Percentiles rank a stretch among this genome's conserved stretches.
These are phyloP conservation scores for Crotalaria pallida DNA, from an alignment of 306 rosid species.

Conservation along the genomic window DNA sequence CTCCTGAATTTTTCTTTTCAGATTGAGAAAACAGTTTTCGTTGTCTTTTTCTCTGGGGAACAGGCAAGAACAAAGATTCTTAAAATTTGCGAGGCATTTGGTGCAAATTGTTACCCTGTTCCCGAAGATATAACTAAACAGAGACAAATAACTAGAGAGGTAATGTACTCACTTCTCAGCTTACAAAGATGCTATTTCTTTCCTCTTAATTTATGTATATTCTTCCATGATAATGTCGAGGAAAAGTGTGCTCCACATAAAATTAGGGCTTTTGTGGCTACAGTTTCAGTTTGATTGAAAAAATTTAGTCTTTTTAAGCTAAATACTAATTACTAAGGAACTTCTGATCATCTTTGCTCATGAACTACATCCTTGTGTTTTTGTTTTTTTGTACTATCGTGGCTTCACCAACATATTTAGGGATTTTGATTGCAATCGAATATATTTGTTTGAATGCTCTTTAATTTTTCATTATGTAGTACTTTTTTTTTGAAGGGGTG, in stretches of 20 bases:
- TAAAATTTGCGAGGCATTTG: constrained; percentile 97
- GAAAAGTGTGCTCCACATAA: not conserved
- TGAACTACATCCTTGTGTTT: not conserved
- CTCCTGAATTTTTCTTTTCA: constrained; percentile 37
- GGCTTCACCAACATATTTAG: constrained; percentile 1
- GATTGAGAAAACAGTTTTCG: constrained; percentile 92
- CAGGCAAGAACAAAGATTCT: constrained; percentile 90
- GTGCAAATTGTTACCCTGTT: constrained; percentile 94
- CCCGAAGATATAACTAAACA: constrained; percentile 92
- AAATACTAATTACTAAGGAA: not conserved
- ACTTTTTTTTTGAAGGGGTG: not conserved
- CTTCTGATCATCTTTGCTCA: not conserved
- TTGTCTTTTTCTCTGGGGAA: constrained; percentile 95
- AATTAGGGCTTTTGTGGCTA: constrained; percentile 10
- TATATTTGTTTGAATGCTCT: not conserved
- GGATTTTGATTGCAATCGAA: not conserved
- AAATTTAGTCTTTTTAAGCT: not conserved
- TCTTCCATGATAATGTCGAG: not conserved
- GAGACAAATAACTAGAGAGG: constrained; percentile 93
- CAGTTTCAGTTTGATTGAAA: not conserved
- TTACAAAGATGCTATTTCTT: constrained; percentile 23
- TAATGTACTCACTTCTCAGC: constrained; percentile 29
- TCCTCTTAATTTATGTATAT: not conserved
- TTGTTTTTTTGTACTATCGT: not conserved
- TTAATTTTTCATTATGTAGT: not conserved